phyloP scores from a whole-genome alignment of 495 filamentous ascomycete genomes.

The Penicillium soppii region DNA sequence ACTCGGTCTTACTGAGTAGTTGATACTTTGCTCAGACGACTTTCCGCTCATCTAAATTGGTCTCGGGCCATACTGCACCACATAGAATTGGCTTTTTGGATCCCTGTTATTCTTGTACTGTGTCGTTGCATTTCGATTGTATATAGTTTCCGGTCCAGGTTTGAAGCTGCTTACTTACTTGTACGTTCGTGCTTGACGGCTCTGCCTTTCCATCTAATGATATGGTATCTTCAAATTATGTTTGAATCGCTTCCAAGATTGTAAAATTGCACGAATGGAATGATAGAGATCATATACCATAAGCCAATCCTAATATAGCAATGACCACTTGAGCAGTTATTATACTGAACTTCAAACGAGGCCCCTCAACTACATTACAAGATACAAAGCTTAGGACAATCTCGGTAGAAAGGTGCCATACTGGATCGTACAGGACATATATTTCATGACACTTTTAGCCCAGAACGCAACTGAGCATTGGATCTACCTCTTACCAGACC shows the following conservation, averaged over 20 bases:
- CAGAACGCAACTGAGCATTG: slow-evolving; percentile 18
- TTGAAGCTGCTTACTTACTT: slow-evolving; percentile 7
- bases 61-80: not conserved
- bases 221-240: slow-evolving; percentile 8
- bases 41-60: not conserved
- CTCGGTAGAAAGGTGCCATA: slow-evolving; percentile 13
- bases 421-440: slow-evolving; percentile 28
- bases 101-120: slow-evolving; percentile 10
- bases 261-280: too few species aligned
- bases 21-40: not conserved
- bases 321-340: too few species aligned
- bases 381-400: not conserved
- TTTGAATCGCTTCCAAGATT: not conserved
- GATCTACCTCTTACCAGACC: slow-evolving; percentile 25
- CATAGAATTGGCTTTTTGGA: slow-evolving; percentile 24
- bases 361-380: too few species aligned
- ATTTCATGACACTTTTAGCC: slow-evolving; percentile 33
- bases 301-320: too few species aligned
- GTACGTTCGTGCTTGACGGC: slow-evolving; percentile 7
- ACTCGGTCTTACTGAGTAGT: slow-evolving; percentile 34
- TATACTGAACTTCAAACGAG: too few species aligned
- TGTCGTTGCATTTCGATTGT: slow-evolving; percentile 26
- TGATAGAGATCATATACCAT: too few species aligned
- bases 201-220: slow-evolving; percentile 17
- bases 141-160: slow-evolving; percentile 23